These are phyloP conservation scores for Gamarada debralockiae DNA, from an alignment of 495 filamentous ascomycete genomes.

Conservation along the genomic window DNA sequence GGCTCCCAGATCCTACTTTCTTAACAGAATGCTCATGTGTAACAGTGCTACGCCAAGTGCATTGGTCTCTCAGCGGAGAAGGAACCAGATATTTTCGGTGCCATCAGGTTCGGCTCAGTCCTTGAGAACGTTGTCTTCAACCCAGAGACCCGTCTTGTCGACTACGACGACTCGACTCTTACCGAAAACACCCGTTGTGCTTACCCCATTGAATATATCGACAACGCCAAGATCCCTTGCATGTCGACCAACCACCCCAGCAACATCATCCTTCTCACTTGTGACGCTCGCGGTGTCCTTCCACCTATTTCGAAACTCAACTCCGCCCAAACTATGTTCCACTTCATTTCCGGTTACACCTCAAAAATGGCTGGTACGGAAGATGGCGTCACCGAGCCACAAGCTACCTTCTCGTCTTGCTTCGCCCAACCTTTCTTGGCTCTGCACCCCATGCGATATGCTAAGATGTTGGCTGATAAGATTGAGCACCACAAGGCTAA, in stretches of 20 bases:
- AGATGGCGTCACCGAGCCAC: constrained; percentile 91
- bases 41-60: constrained; percentile 90
- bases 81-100: constrained; percentile 96
- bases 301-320: constrained; percentile 97
- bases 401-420: constrained; percentile 98
- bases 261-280: constrained; percentile 98
- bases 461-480: constrained; percentile 96
- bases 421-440: constrained; percentile 99
- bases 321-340: constrained; percentile 97
- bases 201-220: constrained; percentile 98
- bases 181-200: constrained; percentile 98
- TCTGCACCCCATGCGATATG: constrained; percentile 98
- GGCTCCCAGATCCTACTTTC: constrained; percentile 5
- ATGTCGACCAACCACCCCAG: constrained; percentile 78
- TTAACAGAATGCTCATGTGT: constrained; percentile 5
- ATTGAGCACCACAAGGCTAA: constrained; percentile 93
- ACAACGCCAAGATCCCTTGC: constrained; percentile 98
- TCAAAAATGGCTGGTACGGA: constrained; percentile 99
- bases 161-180: constrained; percentile 92
- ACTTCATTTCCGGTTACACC: constrained; percentile 99
- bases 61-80: constrained; percentile 97
- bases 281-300: constrained; percentile 94
- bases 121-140: constrained; percentile 99
- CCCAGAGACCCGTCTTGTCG: constrained; percentile 79
- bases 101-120: constrained; percentile 94